Evolutionary conservation across 176 grass and related monocot species (phyloP).

Genomic region (Leersia perrieri): DNA sequence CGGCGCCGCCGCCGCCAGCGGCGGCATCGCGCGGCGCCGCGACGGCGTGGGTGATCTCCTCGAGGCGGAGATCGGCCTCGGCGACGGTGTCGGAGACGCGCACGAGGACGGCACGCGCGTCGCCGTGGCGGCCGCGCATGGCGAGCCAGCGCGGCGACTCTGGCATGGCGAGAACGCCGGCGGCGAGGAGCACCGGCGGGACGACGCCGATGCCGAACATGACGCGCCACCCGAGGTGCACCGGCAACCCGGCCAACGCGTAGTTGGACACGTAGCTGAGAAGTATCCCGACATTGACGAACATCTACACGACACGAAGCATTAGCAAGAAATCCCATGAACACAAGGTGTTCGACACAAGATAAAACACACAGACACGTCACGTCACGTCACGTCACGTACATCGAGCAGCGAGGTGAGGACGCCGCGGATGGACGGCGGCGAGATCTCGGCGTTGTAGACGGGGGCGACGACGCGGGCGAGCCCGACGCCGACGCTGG

Average conservation of each 20-base stretch:
- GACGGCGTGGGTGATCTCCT: constrained; percentile 34
- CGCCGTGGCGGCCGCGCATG: constrained; percentile 46
- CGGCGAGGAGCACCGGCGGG: constrained; percentile 29
- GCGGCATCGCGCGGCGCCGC: background rate
- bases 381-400: too few relatives aligned
- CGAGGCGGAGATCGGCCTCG: constrained; percentile 47
- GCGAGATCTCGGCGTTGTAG: constrained; percentile 52
- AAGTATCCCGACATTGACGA: constrained; percentile 30
- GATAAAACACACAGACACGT: too few relatives aligned
- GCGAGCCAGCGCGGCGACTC: constrained; percentile 73
- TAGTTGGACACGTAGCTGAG: constrained; percentile 47
- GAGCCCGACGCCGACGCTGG: constrained; percentile 44
- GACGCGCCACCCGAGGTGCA: constrained; percentile 43
- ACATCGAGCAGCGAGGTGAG: background rate
- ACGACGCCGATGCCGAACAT: constrained; percentile 36
- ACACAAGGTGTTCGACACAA: too few relatives aligned
- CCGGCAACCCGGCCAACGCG: constrained; percentile 36
- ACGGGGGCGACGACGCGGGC: constrained; percentile 28
- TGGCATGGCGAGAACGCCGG: constrained; percentile 45
- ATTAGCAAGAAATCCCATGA: too few relatives aligned
- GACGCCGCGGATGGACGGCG: constrained; percentile 39
- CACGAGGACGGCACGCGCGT: constrained; percentile 37
- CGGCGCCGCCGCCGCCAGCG: background rate
- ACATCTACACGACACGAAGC: too few relatives aligned
- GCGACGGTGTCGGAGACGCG: constrained; percentile 12